These are phyloP conservation scores for Pichia scutulata DNA, from an alignment of 805 yeast species.

Conservation along the genomic window DNA sequence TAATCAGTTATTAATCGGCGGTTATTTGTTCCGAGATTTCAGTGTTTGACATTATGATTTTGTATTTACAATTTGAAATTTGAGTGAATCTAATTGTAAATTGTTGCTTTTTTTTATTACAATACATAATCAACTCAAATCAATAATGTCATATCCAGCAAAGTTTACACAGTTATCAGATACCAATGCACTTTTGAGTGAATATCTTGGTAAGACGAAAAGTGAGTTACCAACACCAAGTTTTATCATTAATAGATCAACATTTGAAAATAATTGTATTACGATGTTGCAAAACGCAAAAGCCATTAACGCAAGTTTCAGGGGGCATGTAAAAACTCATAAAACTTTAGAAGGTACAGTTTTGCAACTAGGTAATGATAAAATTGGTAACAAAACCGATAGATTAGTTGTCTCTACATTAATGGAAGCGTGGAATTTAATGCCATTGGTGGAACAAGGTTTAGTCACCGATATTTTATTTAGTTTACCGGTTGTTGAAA, in stretches of 20 bases:
- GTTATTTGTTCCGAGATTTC: too few relatives aligned
- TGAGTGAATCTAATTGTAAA: too few relatives aligned
- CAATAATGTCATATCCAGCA: constrained; percentile 29
- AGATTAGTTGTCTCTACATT: constrained; percentile 63
- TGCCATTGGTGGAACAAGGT: constrained; percentile 13
- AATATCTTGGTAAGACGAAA: constrained; percentile 36
- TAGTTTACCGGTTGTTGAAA: constrained; percentile 51
- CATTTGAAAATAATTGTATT: constrained; percentile 38
- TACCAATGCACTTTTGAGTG: constrained; percentile 17
- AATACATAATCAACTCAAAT: not conserved
- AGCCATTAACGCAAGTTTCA: constrained; percentile 35
- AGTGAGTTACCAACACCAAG: constrained; percentile 49
- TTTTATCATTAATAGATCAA: constrained; percentile 37
- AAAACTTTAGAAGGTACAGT: constrained; percentile 55
- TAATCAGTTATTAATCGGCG: too few relatives aligned
- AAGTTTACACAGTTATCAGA: constrained; percentile 19
- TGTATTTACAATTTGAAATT: too few relatives aligned
- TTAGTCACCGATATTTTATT: constrained; percentile 39
- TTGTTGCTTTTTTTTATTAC: too few relatives aligned
- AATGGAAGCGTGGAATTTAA: constrained; percentile 59
- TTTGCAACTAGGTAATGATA: constrained; percentile 43
- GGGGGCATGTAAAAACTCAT: constrained; percentile 71
- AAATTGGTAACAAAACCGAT: constrained; percentile 36
- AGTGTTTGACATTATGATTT: too few relatives aligned
- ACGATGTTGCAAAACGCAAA: constrained; percentile 41